Conservation (phyloP, 306 rosid species). For the Dalbergia cochinchinensis region DNA sequence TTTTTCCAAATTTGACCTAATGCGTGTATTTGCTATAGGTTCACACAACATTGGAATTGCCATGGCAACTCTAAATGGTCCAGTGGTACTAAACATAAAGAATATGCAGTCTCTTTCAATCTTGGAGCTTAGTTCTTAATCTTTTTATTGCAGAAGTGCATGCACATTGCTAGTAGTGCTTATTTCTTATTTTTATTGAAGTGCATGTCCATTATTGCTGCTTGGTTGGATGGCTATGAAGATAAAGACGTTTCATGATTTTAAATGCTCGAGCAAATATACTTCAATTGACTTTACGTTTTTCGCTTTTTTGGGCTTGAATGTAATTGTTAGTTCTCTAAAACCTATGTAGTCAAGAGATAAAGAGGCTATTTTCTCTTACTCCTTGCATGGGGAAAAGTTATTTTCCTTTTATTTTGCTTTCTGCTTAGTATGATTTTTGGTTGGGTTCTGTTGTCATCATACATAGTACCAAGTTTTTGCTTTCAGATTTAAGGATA, state of each 20-base stretch:
- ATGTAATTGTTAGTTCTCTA: conserved; percentile 9
- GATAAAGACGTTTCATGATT: conserved; percentile 20
- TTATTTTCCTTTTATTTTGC: too few relatives aligned
- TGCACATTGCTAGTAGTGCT: not conserved
- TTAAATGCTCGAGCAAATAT: conserved; percentile 1
- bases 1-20: conserved; percentile 35
- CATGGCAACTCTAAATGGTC: conserved; percentile 85
- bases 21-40: conserved; percentile 58
- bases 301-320: conserved; percentile 20
- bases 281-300: not conserved
- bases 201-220: conserved; percentile 16
- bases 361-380: not conserved
- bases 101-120: conserved; percentile 88
- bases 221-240: not conserved
- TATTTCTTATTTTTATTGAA: conserved; percentile 12
- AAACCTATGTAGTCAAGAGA: not conserved
- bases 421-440: not conserved
- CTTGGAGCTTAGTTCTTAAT: conserved; percentile 71
- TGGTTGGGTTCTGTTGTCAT: not conserved
- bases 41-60: conserved; percentile 94
- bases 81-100: conserved; percentile 94
- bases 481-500: conserved; percentile 22
- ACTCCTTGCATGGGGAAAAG: not conserved
- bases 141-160: not conserved
- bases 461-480: not conserved